These are phyloP conservation scores for Patellaria atrata DNA, from an alignment of 495 filamentous ascomycete species.

Conservation along the genomic window DNA sequence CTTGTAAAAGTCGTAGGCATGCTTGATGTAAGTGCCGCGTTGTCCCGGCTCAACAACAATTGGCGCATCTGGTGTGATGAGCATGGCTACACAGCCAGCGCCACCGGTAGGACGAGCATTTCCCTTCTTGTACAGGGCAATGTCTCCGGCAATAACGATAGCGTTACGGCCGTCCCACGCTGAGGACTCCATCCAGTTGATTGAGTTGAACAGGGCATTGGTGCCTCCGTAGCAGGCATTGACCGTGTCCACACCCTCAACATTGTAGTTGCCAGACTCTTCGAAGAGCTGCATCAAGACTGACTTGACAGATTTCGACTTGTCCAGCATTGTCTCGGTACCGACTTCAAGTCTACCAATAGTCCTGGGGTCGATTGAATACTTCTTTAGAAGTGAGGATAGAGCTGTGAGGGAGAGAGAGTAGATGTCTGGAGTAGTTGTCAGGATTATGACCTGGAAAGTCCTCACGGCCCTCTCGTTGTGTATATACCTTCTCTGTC, in stretches of 20 bases:
- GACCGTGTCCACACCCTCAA: constrained; percentile 91
- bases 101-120: constrained; percentile 90
- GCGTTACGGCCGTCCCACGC: constrained; percentile 94
- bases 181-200: constrained; percentile 98
- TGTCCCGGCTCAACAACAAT: constrained; percentile 84
- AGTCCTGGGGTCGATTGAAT: constrained; percentile 77
- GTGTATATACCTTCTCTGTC: constrained; percentile 74
- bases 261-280: constrained; percentile 70
- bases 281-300: constrained; percentile 96
- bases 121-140: constrained; percentile 96
- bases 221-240: constrained; percentile 99
- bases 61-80: constrained; percentile 86
- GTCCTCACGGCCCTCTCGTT: not conserved
- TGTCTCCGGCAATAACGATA: constrained; percentile 89
- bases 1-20: constrained; percentile 99
- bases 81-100: constrained; percentile 85
- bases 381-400: constrained; percentile 81
- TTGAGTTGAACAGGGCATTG: constrained; percentile 89
- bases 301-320: constrained; percentile 99
- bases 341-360: constrained; percentile 94
- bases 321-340: constrained; percentile 96
- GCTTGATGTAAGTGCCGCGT: constrained; percentile 81
- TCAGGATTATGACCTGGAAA: not conserved
- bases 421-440: constrained; percentile 69
- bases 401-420: constrained; percentile 81